phyloP scores from a whole-genome alignment of 176 grass and related monocot genomes.

The Oropetium thomaeum region DNA sequence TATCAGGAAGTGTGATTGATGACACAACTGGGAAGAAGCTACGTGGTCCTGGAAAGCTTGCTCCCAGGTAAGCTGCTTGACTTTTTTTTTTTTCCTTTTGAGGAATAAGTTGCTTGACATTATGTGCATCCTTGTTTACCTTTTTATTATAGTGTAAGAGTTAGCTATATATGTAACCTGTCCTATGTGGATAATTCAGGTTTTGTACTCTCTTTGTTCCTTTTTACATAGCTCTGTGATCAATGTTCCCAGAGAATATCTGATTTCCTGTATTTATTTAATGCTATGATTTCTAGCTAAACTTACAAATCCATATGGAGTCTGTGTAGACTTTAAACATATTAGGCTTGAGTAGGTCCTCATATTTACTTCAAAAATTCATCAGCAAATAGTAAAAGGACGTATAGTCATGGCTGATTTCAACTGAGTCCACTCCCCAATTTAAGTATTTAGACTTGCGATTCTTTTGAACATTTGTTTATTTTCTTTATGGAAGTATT shows the following conservation, averaged over 20 bases:
- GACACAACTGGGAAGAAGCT: conserved; percentile 52
- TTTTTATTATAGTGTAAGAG: background rate
- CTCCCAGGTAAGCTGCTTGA: conserved; percentile 96
- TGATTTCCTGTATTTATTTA: background rate
- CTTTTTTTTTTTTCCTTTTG: too few species aligned
- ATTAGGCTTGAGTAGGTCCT: background rate
- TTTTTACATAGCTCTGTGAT: background rate
- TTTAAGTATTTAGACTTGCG: background rate
- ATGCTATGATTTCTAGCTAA: too few species aligned
- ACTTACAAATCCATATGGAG: too few species aligned
- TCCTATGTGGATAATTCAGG: too few species aligned
- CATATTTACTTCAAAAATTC: background rate
- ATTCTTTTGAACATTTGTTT: background rate
- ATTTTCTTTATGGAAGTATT: background rate
- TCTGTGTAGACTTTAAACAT: too few species aligned
- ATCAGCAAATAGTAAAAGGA: background rate
- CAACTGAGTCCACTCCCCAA: background rate
- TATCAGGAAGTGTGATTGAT: conserved; percentile 71
- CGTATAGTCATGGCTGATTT: background rate
- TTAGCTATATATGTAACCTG: background rate
- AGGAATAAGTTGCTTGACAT: conserved; percentile 34
- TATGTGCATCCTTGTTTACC: background rate
- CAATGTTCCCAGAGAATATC: background rate
- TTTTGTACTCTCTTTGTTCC: background rate
- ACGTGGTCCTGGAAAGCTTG: conserved; percentile 78